Conservation (phyloP, 306 rosid genomes). For the Aeschynomene evenia region DNA sequence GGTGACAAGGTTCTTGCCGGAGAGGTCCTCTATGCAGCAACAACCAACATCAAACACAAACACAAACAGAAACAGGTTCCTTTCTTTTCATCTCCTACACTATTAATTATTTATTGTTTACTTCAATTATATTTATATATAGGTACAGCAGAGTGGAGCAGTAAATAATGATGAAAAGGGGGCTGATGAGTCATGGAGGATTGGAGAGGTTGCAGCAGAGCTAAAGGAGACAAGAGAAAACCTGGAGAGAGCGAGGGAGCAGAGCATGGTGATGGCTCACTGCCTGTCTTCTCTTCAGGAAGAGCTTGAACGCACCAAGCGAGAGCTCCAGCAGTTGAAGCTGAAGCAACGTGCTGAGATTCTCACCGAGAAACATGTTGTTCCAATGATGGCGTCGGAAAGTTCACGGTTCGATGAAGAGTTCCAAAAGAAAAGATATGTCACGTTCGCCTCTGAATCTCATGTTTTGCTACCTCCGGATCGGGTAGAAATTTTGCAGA, state of each 20-base stretch:
- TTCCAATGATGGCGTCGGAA: conserved; percentile 38
- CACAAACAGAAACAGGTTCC: too few species aligned
- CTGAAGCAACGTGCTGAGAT: conserved; percentile 51
- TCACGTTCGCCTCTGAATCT: conserved; percentile 65
- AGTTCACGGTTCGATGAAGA: conserved; percentile 34
- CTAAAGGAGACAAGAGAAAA: conserved; percentile 69
- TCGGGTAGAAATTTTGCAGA: conserved; percentile 53
- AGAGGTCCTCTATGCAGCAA: conserved; percentile 57
- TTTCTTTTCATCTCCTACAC: too few species aligned
- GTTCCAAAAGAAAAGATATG: conserved; percentile 86
- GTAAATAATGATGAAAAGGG: conserved; percentile 44
- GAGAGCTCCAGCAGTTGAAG: conserved; percentile 59
- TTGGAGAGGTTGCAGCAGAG: conserved; percentile 64
- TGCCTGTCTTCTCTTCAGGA: conserved; percentile 66
- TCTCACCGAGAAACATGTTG: conserved; percentile 47
- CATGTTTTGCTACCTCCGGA: conserved; percentile 50
- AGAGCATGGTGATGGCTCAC: conserved; percentile 73
- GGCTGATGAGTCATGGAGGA: conserved; percentile 23
- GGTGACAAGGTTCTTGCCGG: conserved; percentile 80
- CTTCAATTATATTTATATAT: background rate
- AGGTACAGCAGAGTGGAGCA: conserved; percentile 57
- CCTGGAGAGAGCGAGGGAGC: conserved; percentile 69
- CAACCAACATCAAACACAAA: conserved; percentile 60
- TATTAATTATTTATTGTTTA: background rate
- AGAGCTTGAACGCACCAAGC: conserved; percentile 71